Evolutionary conservation across 2,329 filamentous ascomycete species (phyloP).

Genomic region (Thermomyces lanuginosus): DNA sequence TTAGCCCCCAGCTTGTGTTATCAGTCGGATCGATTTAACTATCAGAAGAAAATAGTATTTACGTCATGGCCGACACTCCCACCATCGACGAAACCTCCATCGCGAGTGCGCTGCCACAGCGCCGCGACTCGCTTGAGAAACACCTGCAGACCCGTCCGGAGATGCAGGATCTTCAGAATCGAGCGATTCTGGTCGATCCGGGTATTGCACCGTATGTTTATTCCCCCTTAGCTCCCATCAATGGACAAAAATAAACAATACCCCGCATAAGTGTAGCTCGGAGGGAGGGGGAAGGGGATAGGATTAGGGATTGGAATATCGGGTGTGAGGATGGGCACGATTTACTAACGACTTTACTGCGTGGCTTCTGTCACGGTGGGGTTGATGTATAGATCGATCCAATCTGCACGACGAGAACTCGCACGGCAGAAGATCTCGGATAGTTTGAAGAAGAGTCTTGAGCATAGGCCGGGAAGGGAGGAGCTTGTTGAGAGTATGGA

Average conservation of each 20-base stretch:
- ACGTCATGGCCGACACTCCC: conserved; percentile 8
- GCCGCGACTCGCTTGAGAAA: conserved; percentile 53
- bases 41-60: background rate
- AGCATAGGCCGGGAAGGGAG: conserved; percentile 50
- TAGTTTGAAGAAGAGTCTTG: conserved; percentile 47
- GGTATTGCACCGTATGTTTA: conserved; percentile 47
- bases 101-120: conserved; percentile 33
- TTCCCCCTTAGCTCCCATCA: background rate
- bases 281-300: no score
- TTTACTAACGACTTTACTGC: conserved; percentile 3
- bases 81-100: conserved; percentile 43
- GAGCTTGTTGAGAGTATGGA: conserved; percentile 62
- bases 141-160: conserved; percentile 56
- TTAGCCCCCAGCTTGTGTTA: no score
- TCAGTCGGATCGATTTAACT: no score
- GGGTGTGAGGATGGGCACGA: no score
- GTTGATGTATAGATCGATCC: conserved; percentile 36
- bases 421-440: conserved; percentile 48
- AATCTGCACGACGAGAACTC: conserved; percentile 45
- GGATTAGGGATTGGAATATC: no score
- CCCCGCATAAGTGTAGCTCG: no score
- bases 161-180: conserved; percentile 47
- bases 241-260: no score
- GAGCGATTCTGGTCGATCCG: conserved; percentile 52
- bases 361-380: background rate